phyloP scores from a whole-genome alignment of 352 stramenopile species.

The Phytophthora quininea region DNA sequence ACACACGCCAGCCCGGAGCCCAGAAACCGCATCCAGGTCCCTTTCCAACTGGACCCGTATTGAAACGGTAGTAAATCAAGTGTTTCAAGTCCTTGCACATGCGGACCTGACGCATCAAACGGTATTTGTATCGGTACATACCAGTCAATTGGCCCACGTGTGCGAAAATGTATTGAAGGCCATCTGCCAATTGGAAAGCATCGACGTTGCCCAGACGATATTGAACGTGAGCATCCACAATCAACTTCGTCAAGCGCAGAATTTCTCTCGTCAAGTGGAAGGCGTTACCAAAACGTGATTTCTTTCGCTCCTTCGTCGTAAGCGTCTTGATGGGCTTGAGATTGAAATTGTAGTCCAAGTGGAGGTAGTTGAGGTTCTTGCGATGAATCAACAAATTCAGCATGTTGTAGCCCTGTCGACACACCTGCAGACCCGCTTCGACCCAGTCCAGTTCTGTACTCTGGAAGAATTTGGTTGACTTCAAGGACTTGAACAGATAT shows the following conservation, averaged over 20 bases:
- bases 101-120: conserved; percentile 96
- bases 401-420: conserved; percentile 99
- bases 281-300: conserved; percentile 96
- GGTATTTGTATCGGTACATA: conserved; percentile 99
- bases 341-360: conserved; percentile 99
- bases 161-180: conserved; percentile 99
- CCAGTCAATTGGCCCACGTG: conserved; percentile 99
- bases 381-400: conserved; percentile 99
- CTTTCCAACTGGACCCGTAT: conserved; percentile 99
- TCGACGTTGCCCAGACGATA: conserved; percentile 99
- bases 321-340: conserved; percentile 99
- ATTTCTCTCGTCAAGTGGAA: conserved; percentile 98
- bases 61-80: conserved; percentile 99
- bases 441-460: conserved; percentile 99
- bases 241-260: conserved; percentile 98
- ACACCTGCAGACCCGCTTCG: conserved; percentile 98
- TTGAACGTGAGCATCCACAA: conserved; percentile 99
- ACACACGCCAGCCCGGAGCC: conserved; percentile 99
- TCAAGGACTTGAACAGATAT: conserved; percentile 98
- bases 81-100: conserved; percentile 99
- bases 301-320: conserved; percentile 99
- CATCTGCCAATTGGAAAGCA: conserved; percentile 99
- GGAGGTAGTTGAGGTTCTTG: conserved; percentile 99
- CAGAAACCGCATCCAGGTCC: conserved; percentile 99
- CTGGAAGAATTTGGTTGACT: conserved; percentile 99